Evolutionary conservation across 345 rosid genomes (phyloP), one percentile per base, ranked within the genome.

Genomic region (Brassica nigra): DNA sequence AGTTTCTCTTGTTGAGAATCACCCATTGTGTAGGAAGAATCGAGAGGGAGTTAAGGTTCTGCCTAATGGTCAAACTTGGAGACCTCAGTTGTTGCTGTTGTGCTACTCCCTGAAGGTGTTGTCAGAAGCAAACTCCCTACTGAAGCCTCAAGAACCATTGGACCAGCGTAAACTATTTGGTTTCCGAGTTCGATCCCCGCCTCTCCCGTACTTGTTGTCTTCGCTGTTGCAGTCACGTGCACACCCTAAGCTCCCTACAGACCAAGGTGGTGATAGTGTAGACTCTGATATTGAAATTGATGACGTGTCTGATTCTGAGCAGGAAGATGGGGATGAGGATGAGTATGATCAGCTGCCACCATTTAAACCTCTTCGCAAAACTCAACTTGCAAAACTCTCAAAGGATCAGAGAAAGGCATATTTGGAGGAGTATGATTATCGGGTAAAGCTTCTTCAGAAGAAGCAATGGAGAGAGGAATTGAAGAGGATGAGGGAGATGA

Each of bases 151-250:
- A 78, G 99, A 95, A 70, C 86, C 92, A 31, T 77, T 90, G 36
- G 97, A 92, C 83, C 91, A 89, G 28, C 78, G 85, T 73, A 95
- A 91, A 85, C 91, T 92, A 61, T 92, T 95, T 82, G 99, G 99
- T 68, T 87, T 90, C 73, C 97, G 94, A 68, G 85, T 74, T 68
- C 93, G 97, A 54, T 83, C 97, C 0, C 97, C 97, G 28, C 97
- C 99, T 44, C 94, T 95, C n/a, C 97, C 97, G 16, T 92, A 95
- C 87, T 72, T 92, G 82, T 66, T 95, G 76, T 95, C 99, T 66
- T 92, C 92, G 97, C 81, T 95, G 82, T 85, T 95, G 88, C 97
- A 95, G 88, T 90, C 97, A 63, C 97, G 97, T 54, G 55, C 93
- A 28, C 97, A 92, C 73, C 99, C 97, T 20, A 92, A 89, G 66